Percentiles rank a stretch among this genome's conserved stretches.
These are phyloP conservation scores for Aspergillus persii DNA, from an alignment of 2,329 filamentous ascomycete species.

Conservation along the genomic window DNA sequence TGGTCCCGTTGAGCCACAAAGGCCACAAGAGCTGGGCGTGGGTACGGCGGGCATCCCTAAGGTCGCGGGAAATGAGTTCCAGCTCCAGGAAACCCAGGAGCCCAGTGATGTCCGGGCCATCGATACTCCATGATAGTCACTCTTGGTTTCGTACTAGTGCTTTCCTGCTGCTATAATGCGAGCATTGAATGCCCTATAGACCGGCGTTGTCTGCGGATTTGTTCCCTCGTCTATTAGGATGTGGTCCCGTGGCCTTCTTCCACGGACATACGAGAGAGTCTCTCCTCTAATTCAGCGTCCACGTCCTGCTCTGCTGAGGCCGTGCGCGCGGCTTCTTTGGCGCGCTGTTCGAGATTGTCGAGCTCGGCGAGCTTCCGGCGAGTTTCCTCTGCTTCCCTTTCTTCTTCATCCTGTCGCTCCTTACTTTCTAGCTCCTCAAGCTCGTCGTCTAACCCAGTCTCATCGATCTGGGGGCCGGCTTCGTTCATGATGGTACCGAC, in stretches of 20 bases:
- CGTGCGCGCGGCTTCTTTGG: constrained; percentile 38
- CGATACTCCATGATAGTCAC: not conserved
- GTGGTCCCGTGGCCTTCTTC: constrained; percentile 28
- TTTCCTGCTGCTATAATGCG: not conserved
- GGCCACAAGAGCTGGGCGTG: not conserved
- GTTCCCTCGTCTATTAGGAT: constrained; percentile 16
- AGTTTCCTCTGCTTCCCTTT: constrained; percentile 51
- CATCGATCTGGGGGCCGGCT: constrained; percentile 61
- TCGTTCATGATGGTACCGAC: constrained; percentile 75
- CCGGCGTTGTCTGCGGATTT: not conserved
- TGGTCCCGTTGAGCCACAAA: not conserved
- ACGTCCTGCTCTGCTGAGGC: constrained; percentile 24
- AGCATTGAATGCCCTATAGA: not conserved
- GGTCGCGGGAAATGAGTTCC: constrained; percentile 5
- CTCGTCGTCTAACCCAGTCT: constrained; percentile 83
- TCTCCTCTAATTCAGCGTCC: constrained; percentile 37
- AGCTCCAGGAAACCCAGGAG: constrained; percentile 4
- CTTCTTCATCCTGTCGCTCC: constrained; percentile 48
- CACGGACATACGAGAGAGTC: constrained; percentile 43
- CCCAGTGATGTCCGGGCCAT: constrained; percentile 8
- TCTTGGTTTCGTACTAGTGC: not conserved
- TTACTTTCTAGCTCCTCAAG: constrained; percentile 71
- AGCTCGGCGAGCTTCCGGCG: constrained; percentile 50
- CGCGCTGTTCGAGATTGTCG: constrained; percentile 42
- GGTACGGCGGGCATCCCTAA: not conserved